Percentiles rank a stretch among this genome's conserved stretches.
Evolutionary conservation across 2,329 filamentous ascomycete species (phyloP).

Genomic region (Neopestalotiopsis clavispora): DNA sequence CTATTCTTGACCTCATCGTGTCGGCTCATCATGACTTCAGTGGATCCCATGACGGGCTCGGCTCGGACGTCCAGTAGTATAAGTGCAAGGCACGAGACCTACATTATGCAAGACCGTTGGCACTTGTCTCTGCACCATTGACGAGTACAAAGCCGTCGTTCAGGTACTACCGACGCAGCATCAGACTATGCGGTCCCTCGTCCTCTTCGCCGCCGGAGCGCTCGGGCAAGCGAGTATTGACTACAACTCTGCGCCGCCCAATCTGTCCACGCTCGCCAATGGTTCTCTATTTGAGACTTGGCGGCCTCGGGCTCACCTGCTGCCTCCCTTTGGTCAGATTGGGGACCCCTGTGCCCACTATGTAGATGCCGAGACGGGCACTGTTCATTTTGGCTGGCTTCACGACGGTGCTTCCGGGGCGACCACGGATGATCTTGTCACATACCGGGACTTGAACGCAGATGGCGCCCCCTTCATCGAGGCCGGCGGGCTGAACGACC

Average conservation of each 20-base stretch:
- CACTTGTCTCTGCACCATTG: neutral
- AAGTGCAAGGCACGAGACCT: neutral
- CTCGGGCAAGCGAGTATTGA: constrained; percentile 25
- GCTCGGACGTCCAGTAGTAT: neutral
- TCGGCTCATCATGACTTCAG: neutral
- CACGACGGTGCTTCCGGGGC: constrained; percentile 40
- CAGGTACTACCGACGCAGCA: neutral
- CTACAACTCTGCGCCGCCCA: constrained; percentile 43
- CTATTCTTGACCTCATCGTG: neutral
- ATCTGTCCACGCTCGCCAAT: constrained; percentile 43
- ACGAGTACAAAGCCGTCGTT: neutral
- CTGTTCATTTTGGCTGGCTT: constrained; percentile 51
- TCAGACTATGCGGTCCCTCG: neutral
- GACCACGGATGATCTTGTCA: constrained; percentile 47
- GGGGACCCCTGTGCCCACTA: constrained; percentile 52
- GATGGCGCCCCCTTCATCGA: constrained; percentile 41
- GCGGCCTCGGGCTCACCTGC: constrained; percentile 42
- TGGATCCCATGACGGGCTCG: neutral
- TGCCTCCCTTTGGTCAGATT: constrained; percentile 44
- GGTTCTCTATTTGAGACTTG: constrained; percentile 39
- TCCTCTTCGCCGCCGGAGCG: constrained; percentile 1
- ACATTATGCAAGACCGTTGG: neutral
- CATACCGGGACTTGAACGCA: constrained; percentile 40
- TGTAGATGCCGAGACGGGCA: constrained; percentile 46
- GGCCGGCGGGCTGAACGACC: constrained; percentile 38